A percentile compares a stretch with the other conserved stretches of the same genome.
phyloP scores from a whole-genome alignment of 2,329 filamentous ascomycete species.

The Pseudopyricularia javanii region DNA sequence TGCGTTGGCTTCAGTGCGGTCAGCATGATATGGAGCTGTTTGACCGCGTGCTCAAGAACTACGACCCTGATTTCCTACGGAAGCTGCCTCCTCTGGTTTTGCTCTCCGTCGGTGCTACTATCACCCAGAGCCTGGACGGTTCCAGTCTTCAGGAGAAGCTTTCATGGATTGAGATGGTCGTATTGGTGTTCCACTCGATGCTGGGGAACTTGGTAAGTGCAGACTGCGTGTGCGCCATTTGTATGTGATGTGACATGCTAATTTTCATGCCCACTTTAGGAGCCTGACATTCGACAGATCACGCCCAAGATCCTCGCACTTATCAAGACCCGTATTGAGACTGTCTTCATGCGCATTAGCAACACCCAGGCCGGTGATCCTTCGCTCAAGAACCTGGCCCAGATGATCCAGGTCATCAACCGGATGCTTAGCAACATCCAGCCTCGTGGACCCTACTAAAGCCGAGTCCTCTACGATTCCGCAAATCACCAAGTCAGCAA shows the following conservation, averaged over 20 bases:
- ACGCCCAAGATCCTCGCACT: slow-evolving; percentile 45
- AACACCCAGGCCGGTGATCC: slow-evolving; percentile 32
- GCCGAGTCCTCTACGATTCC: not conserved
- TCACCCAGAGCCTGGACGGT: slow-evolving; percentile 45
- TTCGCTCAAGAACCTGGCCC: slow-evolving; percentile 32
- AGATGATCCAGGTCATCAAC: slow-evolving; percentile 24
- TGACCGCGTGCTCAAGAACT: slow-evolving; percentile 37
- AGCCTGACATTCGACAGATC: slow-evolving; percentile 40
- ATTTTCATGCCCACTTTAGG: slow-evolving; percentile 20
- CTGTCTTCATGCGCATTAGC: slow-evolving; percentile 37
- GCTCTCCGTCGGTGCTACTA: slow-evolving; percentile 51
- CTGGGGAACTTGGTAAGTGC: slow-evolving; percentile 37
- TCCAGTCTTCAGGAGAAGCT: slow-evolving; percentile 42
- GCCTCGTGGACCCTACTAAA: slow-evolving; percentile 2
- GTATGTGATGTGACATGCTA: not conserved
- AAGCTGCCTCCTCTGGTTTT: slow-evolving; percentile 48
- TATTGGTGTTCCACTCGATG: slow-evolving; percentile 38
- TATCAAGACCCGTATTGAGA: slow-evolving; percentile 38
- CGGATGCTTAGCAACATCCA: slow-evolving; percentile 15
- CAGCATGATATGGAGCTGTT: slow-evolving; percentile 50
- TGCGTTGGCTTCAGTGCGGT: slow-evolving; percentile 55
- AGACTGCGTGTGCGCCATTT: not conserved
- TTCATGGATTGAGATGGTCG: slow-evolving; percentile 46
- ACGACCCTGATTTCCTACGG: slow-evolving; percentile 38
- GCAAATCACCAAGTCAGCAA: no score